Conservation (phyloP, 257 asterid genomes). For the Solanum clarkiae region DNA sequence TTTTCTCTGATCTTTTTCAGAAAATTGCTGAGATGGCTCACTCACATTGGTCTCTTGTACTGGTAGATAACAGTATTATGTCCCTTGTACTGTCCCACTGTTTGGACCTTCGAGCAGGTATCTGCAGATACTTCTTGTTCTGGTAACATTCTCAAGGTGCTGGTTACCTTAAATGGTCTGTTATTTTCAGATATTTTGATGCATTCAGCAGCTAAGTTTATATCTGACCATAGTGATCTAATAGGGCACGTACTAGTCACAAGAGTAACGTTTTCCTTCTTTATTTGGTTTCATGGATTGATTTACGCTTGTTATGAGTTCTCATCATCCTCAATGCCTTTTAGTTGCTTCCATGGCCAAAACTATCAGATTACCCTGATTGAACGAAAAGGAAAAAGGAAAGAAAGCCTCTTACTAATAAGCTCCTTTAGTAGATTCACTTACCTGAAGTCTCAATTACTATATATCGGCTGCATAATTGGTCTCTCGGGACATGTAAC, state of each 20-base stretch:
- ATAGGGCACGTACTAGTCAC: constrained; percentile 80
- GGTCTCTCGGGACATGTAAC: neutral
- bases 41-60: neutral
- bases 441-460: neutral
- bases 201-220: constrained; percentile 90
- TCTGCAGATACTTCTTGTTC: neutral
- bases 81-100: neutral
- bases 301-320: neutral
- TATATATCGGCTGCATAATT: neutral
- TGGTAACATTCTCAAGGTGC: neutral
- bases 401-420: neutral
- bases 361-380: neutral
- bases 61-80: neutral
- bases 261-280: constrained; percentile 48
- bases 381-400: neutral
- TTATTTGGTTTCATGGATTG: neutral
- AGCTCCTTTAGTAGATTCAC: neutral
- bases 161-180: neutral
- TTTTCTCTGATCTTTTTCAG: neutral
- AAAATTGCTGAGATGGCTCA: neutral
- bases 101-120: neutral
- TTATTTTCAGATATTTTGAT: constrained; percentile 25
- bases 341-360: neutral
- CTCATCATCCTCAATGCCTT: neutral
- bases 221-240: constrained; percentile 80